Conservation (phyloP, 345 rosid genomes). For the Syzygium grande region DNA sequence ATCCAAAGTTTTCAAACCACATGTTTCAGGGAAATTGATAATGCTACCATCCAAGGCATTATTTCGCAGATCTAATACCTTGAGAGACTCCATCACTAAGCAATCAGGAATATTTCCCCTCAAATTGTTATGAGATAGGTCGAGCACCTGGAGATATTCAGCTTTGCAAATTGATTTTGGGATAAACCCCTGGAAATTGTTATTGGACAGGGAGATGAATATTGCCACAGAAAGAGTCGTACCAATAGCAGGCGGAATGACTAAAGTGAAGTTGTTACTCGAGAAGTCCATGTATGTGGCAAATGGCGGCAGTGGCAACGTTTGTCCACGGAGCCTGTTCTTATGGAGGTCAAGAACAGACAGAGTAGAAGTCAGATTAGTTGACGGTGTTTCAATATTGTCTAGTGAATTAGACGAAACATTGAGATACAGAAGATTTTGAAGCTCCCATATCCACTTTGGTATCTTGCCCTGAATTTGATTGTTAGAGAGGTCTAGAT, state of each 20-base stretch:
- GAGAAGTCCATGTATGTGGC: fast-evolving
- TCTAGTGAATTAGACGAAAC: slow-evolving; percentile 17
- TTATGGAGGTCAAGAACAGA: neutral
- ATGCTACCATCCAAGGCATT: neutral
- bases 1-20: fast-evolving
- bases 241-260: fast-evolving
- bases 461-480: slow-evolving; percentile 30
- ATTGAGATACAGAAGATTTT: neutral
- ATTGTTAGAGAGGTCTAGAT: slow-evolving; percentile 42
- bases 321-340: neutral
- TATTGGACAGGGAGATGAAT: neutral
- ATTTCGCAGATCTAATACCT: neutral
- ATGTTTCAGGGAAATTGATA: fast-evolving
- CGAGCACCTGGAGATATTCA: neutral
- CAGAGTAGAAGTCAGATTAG: neutral
- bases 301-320: fast-evolving
- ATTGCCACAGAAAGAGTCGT: fast-evolving
- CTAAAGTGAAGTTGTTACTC: fast-evolving
- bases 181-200: neutral
- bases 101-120: neutral
- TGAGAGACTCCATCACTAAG: neutral
- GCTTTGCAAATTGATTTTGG: neutral
- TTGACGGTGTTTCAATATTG: neutral
- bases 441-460: slow-evolving; percentile 23
- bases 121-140: neutral